phyloP scores from a whole-genome alignment of 768 basidiomycete species.

The Trametes sanguinea region DNA sequence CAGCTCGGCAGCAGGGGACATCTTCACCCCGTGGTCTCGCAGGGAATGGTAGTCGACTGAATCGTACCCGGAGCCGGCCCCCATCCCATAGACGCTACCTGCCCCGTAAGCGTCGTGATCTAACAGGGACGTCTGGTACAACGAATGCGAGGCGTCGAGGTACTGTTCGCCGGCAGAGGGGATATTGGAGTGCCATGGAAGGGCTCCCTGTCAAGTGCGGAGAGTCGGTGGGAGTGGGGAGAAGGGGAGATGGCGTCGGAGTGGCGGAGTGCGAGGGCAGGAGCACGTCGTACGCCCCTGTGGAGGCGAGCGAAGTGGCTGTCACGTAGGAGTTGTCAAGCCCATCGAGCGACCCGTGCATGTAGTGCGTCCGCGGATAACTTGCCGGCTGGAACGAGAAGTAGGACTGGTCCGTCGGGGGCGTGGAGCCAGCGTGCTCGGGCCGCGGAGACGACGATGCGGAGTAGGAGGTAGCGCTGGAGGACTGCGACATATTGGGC shows the following conservation, averaged over 20 bases:
- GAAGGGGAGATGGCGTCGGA: slow-evolving; percentile 14
- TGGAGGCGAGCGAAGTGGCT: background rate
- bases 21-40: slow-evolving; percentile 30
- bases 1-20: slow-evolving; percentile 10
- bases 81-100: background rate
- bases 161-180: slow-evolving; percentile 6
- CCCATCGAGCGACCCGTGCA: background rate
- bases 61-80: slow-evolving; percentile 23
- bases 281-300: slow-evolving; percentile 11
- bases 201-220: background rate
- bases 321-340: slow-evolving; percentile 13
- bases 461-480: slow-evolving; percentile 9
- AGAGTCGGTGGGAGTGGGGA: slow-evolving; percentile 16
- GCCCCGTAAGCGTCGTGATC: background rate
- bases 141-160: slow-evolving; percentile 14
- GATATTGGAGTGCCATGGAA: slow-evolving; percentile 12
- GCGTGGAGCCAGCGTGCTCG: slow-evolving; percentile 1
- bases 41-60: slow-evolving; percentile 37
- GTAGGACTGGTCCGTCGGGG: slow-evolving; percentile 5
- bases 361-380: slow-evolving; percentile 7
- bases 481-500: slow-evolving; percentile 10
- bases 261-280: slow-evolving; percentile 13
- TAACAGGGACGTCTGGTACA: slow-evolving; percentile 3
- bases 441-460: slow-evolving; percentile 11
- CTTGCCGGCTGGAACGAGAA: slow-evolving; percentile 10